These are phyloP conservation scores for Croton setiger DNA, from an alignment of 441 rosid species.

Conservation along the genomic window DNA sequence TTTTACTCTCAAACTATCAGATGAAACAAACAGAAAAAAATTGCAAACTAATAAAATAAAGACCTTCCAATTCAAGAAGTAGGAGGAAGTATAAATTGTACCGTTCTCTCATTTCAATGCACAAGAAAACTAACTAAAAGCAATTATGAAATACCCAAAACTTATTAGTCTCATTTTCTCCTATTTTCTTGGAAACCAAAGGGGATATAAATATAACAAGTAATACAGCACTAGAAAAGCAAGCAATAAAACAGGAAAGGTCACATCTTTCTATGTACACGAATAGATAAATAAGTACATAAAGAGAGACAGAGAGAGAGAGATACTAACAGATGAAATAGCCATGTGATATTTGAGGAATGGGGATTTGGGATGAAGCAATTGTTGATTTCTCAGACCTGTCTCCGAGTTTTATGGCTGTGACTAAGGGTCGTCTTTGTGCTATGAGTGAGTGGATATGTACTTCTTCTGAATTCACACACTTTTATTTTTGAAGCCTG, in stretches of 20 bases:
- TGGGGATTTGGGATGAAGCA: not conserved
- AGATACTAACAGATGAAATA: slow-evolving; percentile 10
- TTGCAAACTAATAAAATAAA: not conserved
- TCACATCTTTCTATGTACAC: not conserved
- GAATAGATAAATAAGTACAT: no score
- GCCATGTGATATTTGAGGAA: not conserved
- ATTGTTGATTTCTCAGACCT: not conserved
- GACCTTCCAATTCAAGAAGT: not conserved
- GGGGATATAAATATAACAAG: not conserved
- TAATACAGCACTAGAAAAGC: not conserved
- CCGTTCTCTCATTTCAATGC: slow-evolving; percentile 1
- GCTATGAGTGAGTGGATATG: not conserved
- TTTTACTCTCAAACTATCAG: not conserved
- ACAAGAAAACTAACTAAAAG: not conserved
- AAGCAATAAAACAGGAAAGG: no score
- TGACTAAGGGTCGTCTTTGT: not conserved
- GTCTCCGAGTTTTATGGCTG: slow-evolving; percentile 7
- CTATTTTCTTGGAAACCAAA: slow-evolving; percentile 13
- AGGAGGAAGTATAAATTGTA: not conserved
- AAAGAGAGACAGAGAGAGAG: not conserved
- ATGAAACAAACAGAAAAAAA: not conserved
- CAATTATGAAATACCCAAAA: slow-evolving; percentile 10
- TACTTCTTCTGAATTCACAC: no score
- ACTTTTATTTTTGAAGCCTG: not conserved
- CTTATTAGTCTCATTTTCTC: not conserved